Conservation (phyloP, 169 alveolate species). For the Hammondia hammondi region DNA sequence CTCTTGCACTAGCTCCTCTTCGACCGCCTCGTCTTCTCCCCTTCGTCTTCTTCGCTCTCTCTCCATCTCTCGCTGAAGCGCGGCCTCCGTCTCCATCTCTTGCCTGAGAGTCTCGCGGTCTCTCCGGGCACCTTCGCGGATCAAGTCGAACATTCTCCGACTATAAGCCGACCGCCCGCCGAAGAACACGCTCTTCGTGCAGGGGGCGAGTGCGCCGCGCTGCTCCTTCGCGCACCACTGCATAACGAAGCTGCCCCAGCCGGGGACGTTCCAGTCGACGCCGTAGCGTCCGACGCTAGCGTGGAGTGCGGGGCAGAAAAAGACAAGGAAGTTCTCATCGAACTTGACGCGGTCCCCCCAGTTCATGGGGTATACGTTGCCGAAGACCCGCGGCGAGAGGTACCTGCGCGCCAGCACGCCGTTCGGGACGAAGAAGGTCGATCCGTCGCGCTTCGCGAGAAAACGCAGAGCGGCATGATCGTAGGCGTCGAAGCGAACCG, state of each 20-base stretch:
- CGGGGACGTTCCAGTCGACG: slow-evolving; percentile 12
- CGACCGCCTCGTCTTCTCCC: neutral
- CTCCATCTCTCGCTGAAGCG: neutral
- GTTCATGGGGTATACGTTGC: slow-evolving; percentile 26
- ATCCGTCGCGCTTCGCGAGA: neutral
- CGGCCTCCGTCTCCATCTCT: neutral
- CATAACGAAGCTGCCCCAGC: slow-evolving; percentile 34
- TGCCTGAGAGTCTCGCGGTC: neutral
- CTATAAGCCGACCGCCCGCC: slow-evolving; percentile 27
- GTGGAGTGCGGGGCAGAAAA: neutral
- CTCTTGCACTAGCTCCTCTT: neutral
- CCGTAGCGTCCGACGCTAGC: neutral
- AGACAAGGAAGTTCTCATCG: neutral
- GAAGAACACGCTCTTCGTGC: neutral
- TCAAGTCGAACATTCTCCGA: neutral
- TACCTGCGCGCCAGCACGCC: slow-evolving; percentile 6
- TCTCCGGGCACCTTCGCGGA: slow-evolving; percentile 2
- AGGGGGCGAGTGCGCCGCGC: neutral
- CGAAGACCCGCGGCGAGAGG: slow-evolving; percentile 38
- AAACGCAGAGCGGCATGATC: neutral
- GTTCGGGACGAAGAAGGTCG: slow-evolving; percentile 6
- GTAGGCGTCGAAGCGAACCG: slow-evolving; percentile 34
- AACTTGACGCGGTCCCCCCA: slow-evolving; percentile 49
- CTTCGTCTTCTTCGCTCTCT: neutral
- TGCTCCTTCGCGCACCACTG: neutral